phyloP scores from a whole-genome alignment of 331 rosid species.

The Saraca asoca region DNA sequence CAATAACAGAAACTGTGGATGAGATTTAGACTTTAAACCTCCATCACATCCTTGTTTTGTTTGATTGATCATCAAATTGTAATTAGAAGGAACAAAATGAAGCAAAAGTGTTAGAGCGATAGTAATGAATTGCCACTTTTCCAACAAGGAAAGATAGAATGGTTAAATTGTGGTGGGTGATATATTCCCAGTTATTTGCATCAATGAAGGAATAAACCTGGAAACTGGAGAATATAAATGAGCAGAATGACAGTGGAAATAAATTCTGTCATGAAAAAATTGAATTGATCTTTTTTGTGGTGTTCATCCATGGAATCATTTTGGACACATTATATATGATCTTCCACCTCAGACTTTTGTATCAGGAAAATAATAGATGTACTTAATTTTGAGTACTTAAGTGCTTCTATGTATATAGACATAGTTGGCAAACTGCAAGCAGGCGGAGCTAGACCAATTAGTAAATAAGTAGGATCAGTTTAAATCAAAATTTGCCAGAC shows the following conservation, averaged over 20 bases:
- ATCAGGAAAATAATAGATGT: neutral
- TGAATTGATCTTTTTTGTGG: neutral
- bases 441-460: too few relatives aligned
- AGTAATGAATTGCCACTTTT: too few relatives aligned
- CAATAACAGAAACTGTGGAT: neutral
- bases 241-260: neutral
- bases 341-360: constrained; percentile 21
- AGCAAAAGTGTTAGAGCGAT: neutral
- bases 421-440: too few relatives aligned
- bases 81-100: too few relatives aligned
- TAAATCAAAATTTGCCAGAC: too few relatives aligned
- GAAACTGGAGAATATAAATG: neutral
- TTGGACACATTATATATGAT: constrained; percentile 9
- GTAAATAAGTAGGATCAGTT: too few relatives aligned
- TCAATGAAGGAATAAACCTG: neutral
- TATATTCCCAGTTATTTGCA: neutral
- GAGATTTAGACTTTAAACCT: neutral
- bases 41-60: neutral
- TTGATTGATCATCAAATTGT: neutral
- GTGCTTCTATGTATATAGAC: too few relatives aligned
- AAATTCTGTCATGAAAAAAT: neutral
- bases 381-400: too few relatives aligned
- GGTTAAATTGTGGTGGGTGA: neutral
- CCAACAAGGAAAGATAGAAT: too few relatives aligned
- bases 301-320: neutral